Evolutionary conservation across 257 asterid genomes (phyloP), one percentile per base, ranked within the genome.

Genomic region (Nicotiana obtusifolia): DNA sequence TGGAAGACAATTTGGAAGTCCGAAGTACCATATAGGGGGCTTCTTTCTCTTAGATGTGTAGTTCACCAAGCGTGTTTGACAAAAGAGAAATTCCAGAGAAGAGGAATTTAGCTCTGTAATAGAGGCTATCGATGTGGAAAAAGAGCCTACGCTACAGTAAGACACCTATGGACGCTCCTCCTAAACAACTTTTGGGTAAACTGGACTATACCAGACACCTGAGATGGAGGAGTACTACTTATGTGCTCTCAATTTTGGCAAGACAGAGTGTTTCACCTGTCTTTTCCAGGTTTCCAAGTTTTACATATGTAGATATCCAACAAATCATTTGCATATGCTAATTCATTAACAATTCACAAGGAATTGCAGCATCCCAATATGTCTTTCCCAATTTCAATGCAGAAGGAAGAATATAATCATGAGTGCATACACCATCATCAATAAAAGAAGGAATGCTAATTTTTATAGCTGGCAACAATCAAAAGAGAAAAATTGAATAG

Each of bases 271-370:
- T 44, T 44, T 71, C 17, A 22, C 78, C 10, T 1, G 6, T 44
- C 35, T 44, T 71, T 41, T 71, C 35, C 37, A 71, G 78, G 78
- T 7, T 41, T 71, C 35, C 22, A 71, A 57, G 78, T 7, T 71
- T 22, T 44, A 22, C 78, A 44, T 33, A 22, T 41, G 59, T 41
- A 22, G 59, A 71, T 44, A 47, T 73, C 78, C 35, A 14, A 47
- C 9, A 73, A 73, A 73, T 73, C 41, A 73, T 73, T 66, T 47
- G 60, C 78, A 73, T 73, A 7, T 24, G 78, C 61, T 47, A 73
- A 73, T 73, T 22, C 78, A 73, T 73, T 73, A 69, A 69, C 61
- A 73, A 73, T 7, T 47, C 7, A 13, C 78, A 47, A 47, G 78
- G 61, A 73, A 73, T 2, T 44, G 60, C 78, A 22, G 60, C 37